phyloP scores from a whole-genome alignment of 2,329 filamentous ascomycete species.

The Dendrostoma leiphaemia region DNA sequence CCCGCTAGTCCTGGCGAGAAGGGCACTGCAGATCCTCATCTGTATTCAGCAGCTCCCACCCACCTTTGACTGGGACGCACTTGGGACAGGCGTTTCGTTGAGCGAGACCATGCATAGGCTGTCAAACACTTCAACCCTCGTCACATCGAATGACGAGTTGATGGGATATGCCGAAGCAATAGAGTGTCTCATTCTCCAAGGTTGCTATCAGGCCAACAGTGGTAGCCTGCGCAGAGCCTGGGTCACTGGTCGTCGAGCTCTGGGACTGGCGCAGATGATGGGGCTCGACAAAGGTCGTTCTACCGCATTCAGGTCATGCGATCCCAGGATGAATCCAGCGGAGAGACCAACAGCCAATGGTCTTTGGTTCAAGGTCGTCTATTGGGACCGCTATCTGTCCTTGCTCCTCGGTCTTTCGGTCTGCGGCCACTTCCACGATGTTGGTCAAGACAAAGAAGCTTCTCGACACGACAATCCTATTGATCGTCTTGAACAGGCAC shows the following conservation, averaged over 20 bases:
- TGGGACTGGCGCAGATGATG: conserved; percentile 51
- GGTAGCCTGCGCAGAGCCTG: conserved; percentile 55
- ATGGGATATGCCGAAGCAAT: conserved; percentile 51
- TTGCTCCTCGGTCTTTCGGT: conserved; percentile 49
- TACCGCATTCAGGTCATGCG: conserved; percentile 36
- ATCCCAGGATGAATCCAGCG: conserved; percentile 31
- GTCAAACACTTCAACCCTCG: conserved; percentile 32
- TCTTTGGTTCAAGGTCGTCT: conserved; percentile 50
- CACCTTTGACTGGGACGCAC: conserved; percentile 24
- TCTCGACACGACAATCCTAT: conserved; percentile 32
- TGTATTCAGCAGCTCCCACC: conserved; percentile 46
- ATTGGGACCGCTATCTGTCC: conserved; percentile 48
- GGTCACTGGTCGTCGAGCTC: conserved; percentile 47
- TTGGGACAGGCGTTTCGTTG: conserved; percentile 26
- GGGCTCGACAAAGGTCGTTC: conserved; percentile 39
- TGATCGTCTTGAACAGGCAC: conserved; percentile 44
- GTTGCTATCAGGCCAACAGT: conserved; percentile 48
- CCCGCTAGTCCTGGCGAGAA: conserved; percentile 45
- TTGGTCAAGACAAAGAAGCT: conserved; percentile 28
- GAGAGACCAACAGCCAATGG: conserved; percentile 27
- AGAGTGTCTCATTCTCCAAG: conserved; percentile 48
- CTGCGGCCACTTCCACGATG: conserved; percentile 39
- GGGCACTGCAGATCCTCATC: conserved; percentile 43
- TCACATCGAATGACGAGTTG: conserved; percentile 51
- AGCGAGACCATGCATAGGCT: conserved; percentile 31